Conservation (phyloP, 129 eudicot species). For the Saposhnikovia divaricata region DNA sequence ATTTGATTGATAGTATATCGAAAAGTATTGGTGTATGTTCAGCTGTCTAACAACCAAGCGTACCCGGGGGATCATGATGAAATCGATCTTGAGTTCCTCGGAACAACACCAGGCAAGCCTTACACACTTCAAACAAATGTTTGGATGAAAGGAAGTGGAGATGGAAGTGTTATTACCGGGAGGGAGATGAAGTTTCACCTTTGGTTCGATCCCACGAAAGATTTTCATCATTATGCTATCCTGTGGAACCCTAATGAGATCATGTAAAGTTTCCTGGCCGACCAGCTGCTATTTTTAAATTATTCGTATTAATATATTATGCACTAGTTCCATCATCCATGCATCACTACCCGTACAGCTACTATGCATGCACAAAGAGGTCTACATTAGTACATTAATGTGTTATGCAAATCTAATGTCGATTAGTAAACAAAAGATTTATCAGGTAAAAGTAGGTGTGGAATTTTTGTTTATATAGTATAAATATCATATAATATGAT, state of each 20-base stretch:
- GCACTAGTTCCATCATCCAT: not conserved
- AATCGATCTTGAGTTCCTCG: slow-evolving; percentile 75
- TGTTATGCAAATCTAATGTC: not conserved
- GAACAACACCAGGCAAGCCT: slow-evolving; percentile 69
- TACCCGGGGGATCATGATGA: slow-evolving; percentile 79
- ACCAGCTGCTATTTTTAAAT: not conserved
- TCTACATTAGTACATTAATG: not conserved
- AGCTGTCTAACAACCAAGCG: slow-evolving; percentile 75
- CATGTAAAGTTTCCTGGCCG: slow-evolving; percentile 35
- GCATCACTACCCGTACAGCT: not conserved
- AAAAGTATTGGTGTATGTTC: slow-evolving; percentile 10
- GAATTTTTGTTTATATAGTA: not conserved
- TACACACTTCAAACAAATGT: slow-evolving; percentile 76
- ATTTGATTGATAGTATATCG: not conserved
- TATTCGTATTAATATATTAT: not conserved
- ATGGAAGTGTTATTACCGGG: slow-evolving; percentile 49
- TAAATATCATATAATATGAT: no score
- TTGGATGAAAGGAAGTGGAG: slow-evolving; percentile 84
- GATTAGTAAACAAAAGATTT: not conserved
- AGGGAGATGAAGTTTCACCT: slow-evolving; percentile 75
- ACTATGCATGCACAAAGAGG: not conserved
- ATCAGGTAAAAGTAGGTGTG: not conserved
- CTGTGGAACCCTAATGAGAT: slow-evolving; percentile 73
- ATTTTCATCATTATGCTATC: slow-evolving; percentile 75
- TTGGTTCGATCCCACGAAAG: slow-evolving; percentile 82